Evolutionary conservation across 164 flowering plant species (phyloP).

Genomic region (Nymphaea colorata): DNA sequence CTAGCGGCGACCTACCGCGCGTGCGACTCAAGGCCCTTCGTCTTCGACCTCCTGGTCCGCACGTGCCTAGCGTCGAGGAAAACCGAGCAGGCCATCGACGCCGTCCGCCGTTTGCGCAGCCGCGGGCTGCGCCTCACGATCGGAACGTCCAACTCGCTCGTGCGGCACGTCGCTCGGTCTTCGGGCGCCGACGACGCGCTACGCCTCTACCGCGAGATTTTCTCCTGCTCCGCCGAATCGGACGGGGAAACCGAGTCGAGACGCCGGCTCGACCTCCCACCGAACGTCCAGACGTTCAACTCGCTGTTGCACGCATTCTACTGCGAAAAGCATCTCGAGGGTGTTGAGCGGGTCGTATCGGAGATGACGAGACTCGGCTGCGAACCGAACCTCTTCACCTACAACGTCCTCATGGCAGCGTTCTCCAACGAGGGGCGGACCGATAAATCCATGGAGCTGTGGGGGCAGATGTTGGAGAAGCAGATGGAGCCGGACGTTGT

Average conservation of each 20-base stretch:
- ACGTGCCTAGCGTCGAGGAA: slow-evolving; percentile 39
- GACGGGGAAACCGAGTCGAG: slow-evolving; percentile 4
- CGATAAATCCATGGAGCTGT: slow-evolving; percentile 41
- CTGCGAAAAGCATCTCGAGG: slow-evolving; percentile 31
- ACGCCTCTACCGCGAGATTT: slow-evolving; percentile 36
- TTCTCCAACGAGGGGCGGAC: slow-evolving; percentile 46
- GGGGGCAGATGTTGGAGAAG: slow-evolving; percentile 53
- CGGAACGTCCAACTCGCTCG: slow-evolving; percentile 43
- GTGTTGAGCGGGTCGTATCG: slow-evolving; percentile 35
- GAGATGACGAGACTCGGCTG: slow-evolving; percentile 39
- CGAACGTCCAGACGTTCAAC: slow-evolving; percentile 57
- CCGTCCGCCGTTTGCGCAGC: slow-evolving; percentile 38
- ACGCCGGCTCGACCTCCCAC: slow-evolving; percentile 18
- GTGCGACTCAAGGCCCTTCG: slow-evolving; percentile 81
- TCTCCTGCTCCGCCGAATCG: slow-evolving; percentile 12
- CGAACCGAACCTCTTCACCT: slow-evolving; percentile 43
- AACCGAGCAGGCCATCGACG: slow-evolving; percentile 33
- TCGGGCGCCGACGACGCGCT: slow-evolving; percentile 35
- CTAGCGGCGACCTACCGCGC: slow-evolving; percentile 47
- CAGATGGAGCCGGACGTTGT: slow-evolving; percentile 40
- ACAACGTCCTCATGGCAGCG: slow-evolving; percentile 44
- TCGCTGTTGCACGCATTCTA: slow-evolving; percentile 45
- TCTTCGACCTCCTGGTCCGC: slow-evolving; percentile 65
- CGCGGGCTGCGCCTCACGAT: slow-evolving; percentile 30
- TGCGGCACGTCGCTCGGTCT: slow-evolving; percentile 26